These are phyloP conservation scores for Grosmannia penicillata DNA, from an alignment of 2,329 filamentous ascomycete genomes.

Conservation along the genomic window DNA sequence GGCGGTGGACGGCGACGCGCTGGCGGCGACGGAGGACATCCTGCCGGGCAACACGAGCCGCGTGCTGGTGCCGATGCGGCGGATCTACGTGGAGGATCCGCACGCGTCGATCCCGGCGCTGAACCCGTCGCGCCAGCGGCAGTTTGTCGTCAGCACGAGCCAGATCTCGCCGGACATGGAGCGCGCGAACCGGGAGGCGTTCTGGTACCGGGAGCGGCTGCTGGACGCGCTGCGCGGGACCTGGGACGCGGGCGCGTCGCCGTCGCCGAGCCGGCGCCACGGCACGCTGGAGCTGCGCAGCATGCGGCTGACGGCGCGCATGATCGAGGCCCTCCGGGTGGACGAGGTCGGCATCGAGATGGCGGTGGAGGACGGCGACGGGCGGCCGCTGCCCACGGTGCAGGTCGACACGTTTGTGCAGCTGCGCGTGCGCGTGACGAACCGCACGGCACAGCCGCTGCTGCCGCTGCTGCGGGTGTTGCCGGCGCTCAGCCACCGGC, in stretches of 20 bases:
- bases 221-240: slow-evolving; percentile 54
- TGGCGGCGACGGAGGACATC: slow-evolving; percentile 40
- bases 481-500: slow-evolving; percentile 60
- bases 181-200: slow-evolving; percentile 62
- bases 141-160: slow-evolving; percentile 76
- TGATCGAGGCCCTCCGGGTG: slow-evolving; percentile 71
- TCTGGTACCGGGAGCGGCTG: slow-evolving; percentile 81
- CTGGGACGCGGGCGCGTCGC: slow-evolving; percentile 43
- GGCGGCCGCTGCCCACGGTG: slow-evolving; percentile 11
- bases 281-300: slow-evolving; percentile 65
- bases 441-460: slow-evolving; percentile 54
- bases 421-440: slow-evolving; percentile 56
- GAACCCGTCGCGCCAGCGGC: slow-evolving; percentile 69
- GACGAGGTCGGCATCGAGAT: slow-evolving; percentile 63
- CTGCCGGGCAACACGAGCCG: slow-evolving; percentile 57
- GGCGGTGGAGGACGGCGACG: slow-evolving; percentile 23
- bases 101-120: slow-evolving; percentile 66
- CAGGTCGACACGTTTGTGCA: slow-evolving; percentile 50
- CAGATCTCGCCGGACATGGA: slow-evolving; percentile 70
- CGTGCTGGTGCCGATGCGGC: slow-evolving; percentile 59
- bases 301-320: slow-evolving; percentile 57
- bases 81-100: slow-evolving; percentile 62
- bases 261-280: not conserved
- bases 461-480: slow-evolving; percentile 61
- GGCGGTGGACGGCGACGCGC: slow-evolving; percentile 23